A percentile compares a stretch with the other conserved stretches of the same genome.
These are phyloP conservation scores for Metroxylon sagu DNA, from an alignment of 176 grass and related monocot genomes.

Conservation along the genomic window DNA sequence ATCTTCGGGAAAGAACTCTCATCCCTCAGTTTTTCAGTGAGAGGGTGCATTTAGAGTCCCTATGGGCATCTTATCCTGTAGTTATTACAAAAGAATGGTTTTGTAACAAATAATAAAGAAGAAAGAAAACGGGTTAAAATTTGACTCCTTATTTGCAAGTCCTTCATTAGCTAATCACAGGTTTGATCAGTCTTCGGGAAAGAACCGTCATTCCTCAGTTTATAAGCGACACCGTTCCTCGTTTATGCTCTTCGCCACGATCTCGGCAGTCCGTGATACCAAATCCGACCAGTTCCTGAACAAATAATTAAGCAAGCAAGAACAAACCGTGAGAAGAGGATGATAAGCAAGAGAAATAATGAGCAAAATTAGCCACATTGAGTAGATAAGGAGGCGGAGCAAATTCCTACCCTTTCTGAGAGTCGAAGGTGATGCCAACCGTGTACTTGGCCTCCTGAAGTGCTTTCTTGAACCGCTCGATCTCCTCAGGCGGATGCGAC, in stretches of 20 bases:
- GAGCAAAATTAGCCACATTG: not conserved
- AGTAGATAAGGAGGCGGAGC: no score
- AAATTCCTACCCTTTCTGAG: slow-evolving; percentile 2
- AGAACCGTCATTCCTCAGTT: no score
- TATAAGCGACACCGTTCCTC: not conserved
- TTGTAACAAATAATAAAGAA: no score
- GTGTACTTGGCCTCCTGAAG: slow-evolving; percentile 11
- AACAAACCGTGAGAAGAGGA: not conserved
- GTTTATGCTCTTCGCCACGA: not conserved
- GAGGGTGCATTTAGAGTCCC: no score
- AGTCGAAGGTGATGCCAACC: slow-evolving; percentile 13
- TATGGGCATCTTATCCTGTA: no score
- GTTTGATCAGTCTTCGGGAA: no score
- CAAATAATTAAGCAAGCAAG: not conserved
- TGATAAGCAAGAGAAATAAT: not conserved
- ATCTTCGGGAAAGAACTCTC: no score
- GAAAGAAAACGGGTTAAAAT: no score
- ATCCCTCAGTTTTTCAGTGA: not conserved
- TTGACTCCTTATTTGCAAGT: no score
- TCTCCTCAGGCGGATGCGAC: not conserved
- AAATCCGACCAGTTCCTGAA: slow-evolving; percentile 19
- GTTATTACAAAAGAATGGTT: no score
- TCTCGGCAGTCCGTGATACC: slow-evolving; percentile 2
- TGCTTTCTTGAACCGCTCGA: not conserved
- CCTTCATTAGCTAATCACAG: no score